Evolutionary conservation across 2,329 filamentous ascomycete species (phyloP), one percentile per base, ranked within the genome.

Genomic region (Teratosphaeria nubilosa): DNA sequence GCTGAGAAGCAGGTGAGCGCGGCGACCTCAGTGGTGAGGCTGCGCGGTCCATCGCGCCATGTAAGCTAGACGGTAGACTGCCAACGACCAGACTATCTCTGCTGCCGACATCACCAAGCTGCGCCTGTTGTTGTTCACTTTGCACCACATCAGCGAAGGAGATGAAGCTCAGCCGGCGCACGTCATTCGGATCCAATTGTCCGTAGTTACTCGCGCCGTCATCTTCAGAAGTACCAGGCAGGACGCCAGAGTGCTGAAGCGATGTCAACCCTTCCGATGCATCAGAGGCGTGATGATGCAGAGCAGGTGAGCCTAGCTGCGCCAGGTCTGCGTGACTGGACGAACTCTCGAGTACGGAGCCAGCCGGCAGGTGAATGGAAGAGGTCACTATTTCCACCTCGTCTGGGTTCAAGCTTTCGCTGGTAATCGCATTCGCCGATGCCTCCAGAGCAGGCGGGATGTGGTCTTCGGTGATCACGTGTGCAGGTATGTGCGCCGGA

Each of bases 121-220:
- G 56, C 32, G 63, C 65, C 30, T 68, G 64, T 27, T 65, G 62
- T 67, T 92, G 88, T 71, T 94, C 89, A 34, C 86, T 82, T 70
- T 95, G 90, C 48, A 97, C 90, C 10, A 97, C 90, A 68, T 97
- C 92, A 61, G 92, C 91, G 73, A 97, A 97, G 7, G 91, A 96
- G 70, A 97, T 95, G 76, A 97, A 97, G 72, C 88, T 94, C 62
- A 97, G 76, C 24, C 92, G 85, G 52, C 90, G 86, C 20, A 95
- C 83, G 67, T 96, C 91, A 53, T 83, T 80, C 45, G 81, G 82
- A 68, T 96, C 91, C 61, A 92, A 77, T 52, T 86, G 84, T 32
- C 86, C 89, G 71, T 92, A 92, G 69, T 85, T 90, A 59, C 86
- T 88, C 1, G 83, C 84, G 27, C 79, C 79, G 64, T 92, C 88